A percentile compares a stretch with the other conserved stretches of the same genome.
These are phyloP conservation scores for Lantana camara DNA, from an alignment of 257 asterid species.

Conservation along the genomic window DNA sequence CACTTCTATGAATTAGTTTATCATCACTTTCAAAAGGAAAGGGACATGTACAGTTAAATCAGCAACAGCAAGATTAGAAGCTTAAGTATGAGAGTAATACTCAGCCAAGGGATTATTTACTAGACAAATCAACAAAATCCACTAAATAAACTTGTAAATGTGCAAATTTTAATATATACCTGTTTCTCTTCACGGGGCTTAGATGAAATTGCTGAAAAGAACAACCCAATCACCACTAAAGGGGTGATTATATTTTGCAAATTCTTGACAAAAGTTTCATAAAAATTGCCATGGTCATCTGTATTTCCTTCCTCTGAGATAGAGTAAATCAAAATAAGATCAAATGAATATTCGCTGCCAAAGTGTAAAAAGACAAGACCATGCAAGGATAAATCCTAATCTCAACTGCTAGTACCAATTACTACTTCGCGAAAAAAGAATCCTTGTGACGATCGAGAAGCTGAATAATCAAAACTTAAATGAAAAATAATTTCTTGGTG, in stretches of 20 bases:
- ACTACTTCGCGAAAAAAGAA: neutral
- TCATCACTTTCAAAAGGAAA: neutral
- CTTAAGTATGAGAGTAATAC: neutral
- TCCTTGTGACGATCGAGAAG: neutral
- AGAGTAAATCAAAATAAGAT: constrained; percentile 10
- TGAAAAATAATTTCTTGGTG: neutral
- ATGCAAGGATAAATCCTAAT: constrained; percentile 6
- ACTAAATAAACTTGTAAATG: neutral
- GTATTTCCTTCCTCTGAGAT: constrained; percentile 63
- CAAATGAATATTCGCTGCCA: neutral
- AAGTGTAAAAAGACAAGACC: constrained; percentile 1
- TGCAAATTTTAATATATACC: constrained; percentile 49
- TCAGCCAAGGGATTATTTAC: constrained; percentile 9
- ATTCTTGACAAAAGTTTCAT: constrained; percentile 33
- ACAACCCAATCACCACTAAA: constrained; percentile 45
- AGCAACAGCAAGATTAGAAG: neutral
- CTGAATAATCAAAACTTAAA: neutral
- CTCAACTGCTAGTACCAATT: constrained; percentile 19
- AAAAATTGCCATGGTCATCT: constrained; percentile 41
- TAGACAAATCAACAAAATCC: neutral
- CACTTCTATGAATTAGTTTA: constrained; percentile 6
- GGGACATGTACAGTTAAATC: neutral
- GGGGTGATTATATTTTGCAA: constrained; percentile 42
- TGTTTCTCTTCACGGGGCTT: constrained; percentile 56
- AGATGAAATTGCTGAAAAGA: constrained; percentile 41